Conservation (phyloP, 768 basidiomycete species). For the Boletus eberwhitei region DNA sequence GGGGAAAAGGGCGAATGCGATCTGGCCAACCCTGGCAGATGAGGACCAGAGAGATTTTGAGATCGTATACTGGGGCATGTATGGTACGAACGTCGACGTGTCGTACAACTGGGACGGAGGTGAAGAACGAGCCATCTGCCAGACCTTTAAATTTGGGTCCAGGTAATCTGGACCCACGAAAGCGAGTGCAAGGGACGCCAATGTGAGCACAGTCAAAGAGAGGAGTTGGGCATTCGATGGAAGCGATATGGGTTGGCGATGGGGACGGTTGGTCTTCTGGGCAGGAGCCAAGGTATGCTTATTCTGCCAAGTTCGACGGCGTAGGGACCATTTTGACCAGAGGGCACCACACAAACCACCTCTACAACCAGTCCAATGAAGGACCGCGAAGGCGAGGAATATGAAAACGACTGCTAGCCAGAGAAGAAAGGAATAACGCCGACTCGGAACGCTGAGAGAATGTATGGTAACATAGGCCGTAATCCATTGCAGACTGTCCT, state of each 20-base stretch:
- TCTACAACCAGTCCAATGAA: slow-evolving; percentile 42
- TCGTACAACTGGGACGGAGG: slow-evolving; percentile 32
- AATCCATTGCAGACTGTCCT: slow-evolving; percentile 49
- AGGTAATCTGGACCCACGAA: slow-evolving; percentile 72
- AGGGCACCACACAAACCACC: slow-evolving; percentile 46
- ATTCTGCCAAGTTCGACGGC: slow-evolving; percentile 57
- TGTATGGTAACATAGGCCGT: slow-evolving; percentile 57
- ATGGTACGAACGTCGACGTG: slow-evolving; percentile 34
- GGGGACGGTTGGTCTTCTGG: slow-evolving; percentile 31
- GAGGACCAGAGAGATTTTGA: slow-evolving; percentile 69
- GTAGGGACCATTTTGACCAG: slow-evolving; percentile 58
- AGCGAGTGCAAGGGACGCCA: slow-evolving; percentile 42
- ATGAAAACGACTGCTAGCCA: slow-evolving; percentile 52
- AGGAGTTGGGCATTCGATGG: slow-evolving; percentile 67
- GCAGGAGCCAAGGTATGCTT: slow-evolving; percentile 39
- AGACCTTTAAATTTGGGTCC: slow-evolving; percentile 44
- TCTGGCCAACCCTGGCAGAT: slow-evolving; percentile 61
- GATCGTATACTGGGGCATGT: slow-evolving; percentile 56
- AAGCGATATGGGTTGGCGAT: slow-evolving; percentile 43
- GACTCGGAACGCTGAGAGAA: slow-evolving; percentile 47
- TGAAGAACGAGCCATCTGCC: slow-evolving; percentile 35
- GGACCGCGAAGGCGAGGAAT: slow-evolving; percentile 38
- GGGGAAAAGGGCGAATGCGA: slow-evolving; percentile 70
- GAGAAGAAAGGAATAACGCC: slow-evolving; percentile 55
- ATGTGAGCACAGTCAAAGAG: slow-evolving; percentile 42